Evolutionary conservation across 169 alveolate species (phyloP).

Genomic region (Perkinsus olseni): DNA sequence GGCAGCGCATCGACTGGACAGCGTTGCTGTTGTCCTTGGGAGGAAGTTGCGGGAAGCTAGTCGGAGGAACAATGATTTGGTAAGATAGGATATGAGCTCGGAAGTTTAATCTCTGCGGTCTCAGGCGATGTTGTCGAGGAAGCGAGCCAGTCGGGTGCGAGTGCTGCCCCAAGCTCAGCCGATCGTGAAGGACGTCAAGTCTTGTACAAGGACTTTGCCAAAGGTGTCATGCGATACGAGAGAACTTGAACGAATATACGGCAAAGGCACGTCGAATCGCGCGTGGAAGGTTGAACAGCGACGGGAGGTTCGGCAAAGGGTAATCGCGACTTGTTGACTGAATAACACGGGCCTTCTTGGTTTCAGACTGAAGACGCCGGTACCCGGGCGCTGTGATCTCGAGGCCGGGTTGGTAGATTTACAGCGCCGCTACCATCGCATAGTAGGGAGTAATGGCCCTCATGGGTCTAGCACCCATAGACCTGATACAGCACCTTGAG

Average conservation of each 20-base stretch:
- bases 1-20: neutral
- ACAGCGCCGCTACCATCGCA: neutral
- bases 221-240: too few relatives aligned
- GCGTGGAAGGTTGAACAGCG: too few relatives aligned
- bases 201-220: too few relatives aligned
- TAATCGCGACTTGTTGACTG: too few relatives aligned
- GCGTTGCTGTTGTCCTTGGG: neutral
- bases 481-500: too few relatives aligned
- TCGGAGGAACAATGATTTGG: neutral
- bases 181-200: too few relatives aligned
- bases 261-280: too few relatives aligned
- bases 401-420: neutral
- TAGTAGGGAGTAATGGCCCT: neutral
- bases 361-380: neutral
- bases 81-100: neutral
- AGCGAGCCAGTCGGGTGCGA: too few relatives aligned
- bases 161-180: too few relatives aligned
- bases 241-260: too few relatives aligned
- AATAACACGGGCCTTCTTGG: neutral
- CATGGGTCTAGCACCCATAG: too few relatives aligned
- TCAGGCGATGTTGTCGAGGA: neutral
- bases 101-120: neutral
- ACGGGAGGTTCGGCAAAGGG: too few relatives aligned
- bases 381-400: neutral
- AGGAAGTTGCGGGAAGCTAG: neutral